A percentile compares a stretch with the other conserved stretches of the same genome.
These are phyloP conservation scores for Apiospora kogelbergensis DNA, from an alignment of 2,329 filamentous ascomycete genomes.

Conservation along the genomic window DNA sequence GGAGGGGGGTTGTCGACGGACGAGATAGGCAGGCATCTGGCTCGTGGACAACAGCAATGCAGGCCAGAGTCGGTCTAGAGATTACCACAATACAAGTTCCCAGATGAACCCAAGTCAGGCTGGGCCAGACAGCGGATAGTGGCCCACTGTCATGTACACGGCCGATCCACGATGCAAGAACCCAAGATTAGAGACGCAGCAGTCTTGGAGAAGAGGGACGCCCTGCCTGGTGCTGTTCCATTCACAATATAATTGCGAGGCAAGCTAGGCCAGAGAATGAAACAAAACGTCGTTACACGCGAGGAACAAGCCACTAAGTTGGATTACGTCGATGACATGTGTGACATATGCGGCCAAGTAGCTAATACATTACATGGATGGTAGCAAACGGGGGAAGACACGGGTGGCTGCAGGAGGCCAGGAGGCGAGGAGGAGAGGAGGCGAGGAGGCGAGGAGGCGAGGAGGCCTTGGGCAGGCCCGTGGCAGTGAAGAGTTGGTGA, in stretches of 20 bases:
- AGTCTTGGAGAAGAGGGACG: background rate
- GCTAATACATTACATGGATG: background rate
- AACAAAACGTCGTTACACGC: conserved; percentile 8
- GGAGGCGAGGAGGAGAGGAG: background rate
- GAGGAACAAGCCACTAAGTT: background rate
- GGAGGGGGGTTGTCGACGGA: background rate
- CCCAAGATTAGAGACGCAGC: background rate
- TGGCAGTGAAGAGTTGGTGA: background rate
- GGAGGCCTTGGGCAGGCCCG: background rate
- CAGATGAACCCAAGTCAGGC: background rate
- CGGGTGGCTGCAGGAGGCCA: conserved; percentile 1
- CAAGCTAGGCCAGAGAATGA: background rate
- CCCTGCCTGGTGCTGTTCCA: background rate
- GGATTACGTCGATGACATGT: conserved; percentile 9
- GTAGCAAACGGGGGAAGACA: conserved; percentile 10
- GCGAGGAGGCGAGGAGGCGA: no score
- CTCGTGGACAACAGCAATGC: background rate
- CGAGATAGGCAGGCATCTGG: background rate
- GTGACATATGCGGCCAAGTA: background rate
- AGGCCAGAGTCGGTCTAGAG: background rate
- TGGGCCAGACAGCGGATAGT: background rate
- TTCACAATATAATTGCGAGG: background rate
- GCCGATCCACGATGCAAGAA: background rate
- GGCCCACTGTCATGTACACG: background rate
- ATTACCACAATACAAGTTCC: background rate